Base-by-base conservation (phyloP, 2,329 filamentous ascomycete genomes). In the Claviceps maximensis region DNA sequence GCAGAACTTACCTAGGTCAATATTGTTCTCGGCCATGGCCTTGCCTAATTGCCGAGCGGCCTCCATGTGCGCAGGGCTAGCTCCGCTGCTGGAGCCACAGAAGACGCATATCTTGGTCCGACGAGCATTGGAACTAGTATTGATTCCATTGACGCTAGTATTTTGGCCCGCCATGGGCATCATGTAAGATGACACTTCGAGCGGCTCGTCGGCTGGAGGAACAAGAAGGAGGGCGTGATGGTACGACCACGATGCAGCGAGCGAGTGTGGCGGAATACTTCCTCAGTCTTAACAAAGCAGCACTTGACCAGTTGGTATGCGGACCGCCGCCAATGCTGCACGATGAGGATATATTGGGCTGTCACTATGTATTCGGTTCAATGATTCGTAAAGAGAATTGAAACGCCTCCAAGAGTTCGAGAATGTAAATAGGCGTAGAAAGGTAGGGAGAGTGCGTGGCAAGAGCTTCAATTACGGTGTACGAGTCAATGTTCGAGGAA, bases 41-140 rank as follows among this genome's bases (percentile, higher is more conserved):
- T 74, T 73, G 52, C 85, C 91, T 15, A 97, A 82, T 31, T 80
- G 71, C 41, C 84, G 84, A 2, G 93, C 93, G 8, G 89, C 83
- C 66, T 83, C 82, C 62, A 94, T 71, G 69, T 96, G 88, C 4
- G 76, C 77, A 15, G 87, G 83, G 57, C 80, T 84, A 50, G 75
- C 82, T 49, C 93, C 93, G 17, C 78, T 68, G 9, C 81, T 84
- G 51, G 93, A 82, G 64, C 91, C 93, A 73, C 93, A 97, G 78
- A 95, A 97, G 60, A 97, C 91, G 68, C 89, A 95, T 66, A 96
- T 85, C 58, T 87, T 87, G 55, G 85, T 72, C 57, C 68, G 71
- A 50, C 68, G 63, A 31, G 15, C 9, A 19, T 27, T 38, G 33
- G 21, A 8, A 19, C 33, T 29, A 21, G 62, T 61, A 56, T 63